Percentiles rank a stretch among this genome's conserved stretches.
Evolutionary conservation across 2,329 filamentous ascomycete species (phyloP).

Genomic region (Ambrosiella xylebori): DNA sequence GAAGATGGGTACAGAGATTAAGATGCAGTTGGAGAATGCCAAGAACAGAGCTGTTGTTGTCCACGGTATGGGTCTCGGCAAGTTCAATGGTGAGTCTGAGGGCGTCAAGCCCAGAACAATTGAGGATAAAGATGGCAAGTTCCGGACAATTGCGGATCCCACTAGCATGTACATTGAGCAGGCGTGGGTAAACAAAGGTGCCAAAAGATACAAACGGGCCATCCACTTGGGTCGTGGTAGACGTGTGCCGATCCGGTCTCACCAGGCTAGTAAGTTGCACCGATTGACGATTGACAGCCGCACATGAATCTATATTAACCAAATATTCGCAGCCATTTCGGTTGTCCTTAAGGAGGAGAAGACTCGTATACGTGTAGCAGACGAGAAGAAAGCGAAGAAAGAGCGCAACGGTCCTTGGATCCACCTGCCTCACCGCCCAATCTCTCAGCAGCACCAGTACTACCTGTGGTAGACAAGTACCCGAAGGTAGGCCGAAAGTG

Average conservation of each 20-base stretch:
- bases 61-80: conserved; percentile 67
- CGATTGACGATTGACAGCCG: not conserved
- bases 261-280: conserved; percentile 51
- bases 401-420: conserved; percentile 66
- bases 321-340: conserved; percentile 43
- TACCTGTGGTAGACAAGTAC: conserved; percentile 60
- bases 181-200: conserved; percentile 76
- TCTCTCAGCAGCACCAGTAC: conserved; percentile 73
- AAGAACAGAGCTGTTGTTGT: conserved; percentile 63
- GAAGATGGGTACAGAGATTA: conserved; percentile 68
- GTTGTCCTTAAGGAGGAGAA: conserved; percentile 85
- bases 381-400: conserved; percentile 62
- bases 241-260: conserved; percentile 49
- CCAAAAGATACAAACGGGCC: conserved; percentile 35
- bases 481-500: not conserved
- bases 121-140: conserved; percentile 56
- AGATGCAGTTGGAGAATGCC: conserved; percentile 63
- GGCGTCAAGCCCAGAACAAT: conserved; percentile 31
- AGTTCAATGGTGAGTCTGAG: conserved; percentile 19
- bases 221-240: conserved; percentile 64
- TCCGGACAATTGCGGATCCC: conserved; percentile 52
- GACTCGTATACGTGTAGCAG: conserved; percentile 63
- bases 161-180: conserved; percentile 80
- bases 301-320: not conserved
- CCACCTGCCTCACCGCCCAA: conserved; percentile 68